A percentile compares a stretch with the other conserved stretches of the same genome.
Evolutionary conservation across 306 rosid species (phyloP).

Genomic region (Citrullus amarus): DNA sequence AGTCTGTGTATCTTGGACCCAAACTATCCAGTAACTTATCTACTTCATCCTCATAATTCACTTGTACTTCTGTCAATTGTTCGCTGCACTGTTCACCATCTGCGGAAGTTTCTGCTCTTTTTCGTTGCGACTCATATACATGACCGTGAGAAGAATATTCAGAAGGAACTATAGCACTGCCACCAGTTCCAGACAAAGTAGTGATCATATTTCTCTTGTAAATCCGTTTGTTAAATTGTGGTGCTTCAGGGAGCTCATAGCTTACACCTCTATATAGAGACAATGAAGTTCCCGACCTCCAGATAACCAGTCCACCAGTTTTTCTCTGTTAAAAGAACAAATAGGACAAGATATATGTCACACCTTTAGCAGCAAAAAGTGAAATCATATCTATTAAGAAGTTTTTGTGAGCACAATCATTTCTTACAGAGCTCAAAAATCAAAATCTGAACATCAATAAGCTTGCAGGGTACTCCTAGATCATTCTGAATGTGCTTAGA

Average conservation of each 20-base stretch:
- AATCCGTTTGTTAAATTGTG: slow-evolving; percentile 39
- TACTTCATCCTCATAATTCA: slow-evolving; percentile 71
- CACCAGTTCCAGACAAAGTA: slow-evolving; percentile 25
- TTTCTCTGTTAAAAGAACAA: slow-evolving; percentile 46
- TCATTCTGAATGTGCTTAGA: not conserved
- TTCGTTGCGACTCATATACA: slow-evolving; percentile 11
- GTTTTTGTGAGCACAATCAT: not conserved
- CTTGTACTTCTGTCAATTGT: slow-evolving; percentile 18
- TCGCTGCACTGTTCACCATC: slow-evolving; percentile 24
- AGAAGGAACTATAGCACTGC: slow-evolving; percentile 20
- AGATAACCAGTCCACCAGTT: slow-evolving; percentile 93
- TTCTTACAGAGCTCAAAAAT: not conserved
- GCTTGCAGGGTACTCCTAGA: not conserved
- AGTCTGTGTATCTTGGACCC: slow-evolving; percentile 82
- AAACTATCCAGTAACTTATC: slow-evolving; percentile 58
- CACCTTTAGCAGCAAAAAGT: not conserved
- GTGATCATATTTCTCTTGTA: slow-evolving; percentile 30
- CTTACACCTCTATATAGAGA: slow-evolving; percentile 93
- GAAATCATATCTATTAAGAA: not conserved
- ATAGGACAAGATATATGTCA: not conserved
- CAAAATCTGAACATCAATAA: not conserved
- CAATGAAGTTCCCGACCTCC: slow-evolving; percentile 96
- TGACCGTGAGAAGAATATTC: slow-evolving; percentile 21
- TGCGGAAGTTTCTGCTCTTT: slow-evolving; percentile 23
- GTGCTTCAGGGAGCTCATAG: slow-evolving; percentile 58